Evolutionary conservation across 2,329 filamentous ascomycete genomes (phyloP).

Genomic region (Pseudogymnoascus sp.): DNA sequence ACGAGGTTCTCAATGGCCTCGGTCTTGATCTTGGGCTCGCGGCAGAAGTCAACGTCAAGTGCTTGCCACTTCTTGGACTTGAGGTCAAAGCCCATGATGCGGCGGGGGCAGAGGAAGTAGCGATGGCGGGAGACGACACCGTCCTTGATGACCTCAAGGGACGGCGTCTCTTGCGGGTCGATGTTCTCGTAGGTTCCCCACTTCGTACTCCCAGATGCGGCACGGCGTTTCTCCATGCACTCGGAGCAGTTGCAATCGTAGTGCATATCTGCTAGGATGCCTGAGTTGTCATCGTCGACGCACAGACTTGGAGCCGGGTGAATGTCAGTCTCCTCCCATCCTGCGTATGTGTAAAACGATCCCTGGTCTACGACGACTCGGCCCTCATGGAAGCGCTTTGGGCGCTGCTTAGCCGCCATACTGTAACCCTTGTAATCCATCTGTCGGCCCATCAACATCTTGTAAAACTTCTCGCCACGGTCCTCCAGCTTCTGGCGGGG

Average conservation of each 20-base stretch:
- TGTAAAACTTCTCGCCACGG: conserved; percentile 21
- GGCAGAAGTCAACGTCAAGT: conserved; percentile 19
- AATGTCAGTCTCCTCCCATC: conserved; percentile 17
- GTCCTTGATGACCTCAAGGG: conserved; percentile 10
- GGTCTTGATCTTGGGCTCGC: conserved; percentile 17
- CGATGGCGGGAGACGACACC: conserved; percentile 12
- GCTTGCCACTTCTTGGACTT: conserved; percentile 22
- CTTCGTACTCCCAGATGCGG: conserved; percentile 18
- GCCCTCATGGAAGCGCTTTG: conserved; percentile 20
- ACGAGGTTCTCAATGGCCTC: conserved; percentile 20
- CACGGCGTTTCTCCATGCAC: conserved; percentile 16
- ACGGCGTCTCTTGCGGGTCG: conserved; percentile 16
- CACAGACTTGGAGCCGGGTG: conserved; percentile 18
- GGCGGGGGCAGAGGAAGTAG: conserved; percentile 19
- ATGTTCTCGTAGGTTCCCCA: conserved; percentile 21
- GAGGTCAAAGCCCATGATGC: conserved; percentile 21
- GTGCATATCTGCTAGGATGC: conserved; percentile 18
- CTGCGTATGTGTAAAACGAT: conserved; percentile 20
- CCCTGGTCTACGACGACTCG: conserved; percentile 20
- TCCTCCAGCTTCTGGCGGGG: conserved; percentile 16
- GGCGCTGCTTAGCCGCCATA: conserved; percentile 18
- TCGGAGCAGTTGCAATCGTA: conserved; percentile 18
- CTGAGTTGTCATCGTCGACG: conserved; percentile 19
- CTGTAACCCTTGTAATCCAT: conserved; percentile 22
- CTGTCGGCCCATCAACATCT: conserved; percentile 19